Evolutionary conservation across 2,329 filamentous ascomycete genomes (phyloP), one percentile per base, ranked within the genome.

Genomic region (Apiospora saccharicola): DNA sequence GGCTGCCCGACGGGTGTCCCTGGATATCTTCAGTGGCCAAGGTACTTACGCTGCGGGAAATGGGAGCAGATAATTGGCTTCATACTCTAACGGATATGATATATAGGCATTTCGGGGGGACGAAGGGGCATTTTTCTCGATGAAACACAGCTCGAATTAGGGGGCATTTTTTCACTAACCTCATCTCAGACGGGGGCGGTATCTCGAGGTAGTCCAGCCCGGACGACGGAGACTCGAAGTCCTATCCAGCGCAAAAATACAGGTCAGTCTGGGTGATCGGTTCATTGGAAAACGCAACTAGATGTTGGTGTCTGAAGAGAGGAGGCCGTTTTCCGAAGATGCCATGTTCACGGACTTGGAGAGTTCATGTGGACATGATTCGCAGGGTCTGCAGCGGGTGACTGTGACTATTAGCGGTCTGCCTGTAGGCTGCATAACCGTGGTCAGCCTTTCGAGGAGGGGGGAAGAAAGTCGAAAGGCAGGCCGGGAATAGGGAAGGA

Each of bases 191-290:
- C 76, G 85, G 83, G 70, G 84, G 81, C 71, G 84, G 84, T 77
- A 89, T 84, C 71, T 87, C 86, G 79, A 89, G 84, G 78, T 88
- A 89, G 77, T 88, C 86, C 79, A 89, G 82, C 80, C 85, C 86
- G 77, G 83, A 81, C 81, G 87, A 84, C 81, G 87, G 86, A 80
- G 86, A 83, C 81, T 88, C 85, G 82, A 88, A 89, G 79, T 88
- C 87, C 86, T 89, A 83, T 80, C 84, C 77, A 75, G 80, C 74
- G 44, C 30, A 19, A 68, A 68, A 44, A 46, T 14, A n/a, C 41
- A 34, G 44, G 67, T 68, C 43, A 68, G 67, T 43, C 44, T 68
- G 10, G 12, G 26, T 22, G 37, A 3, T 26, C 46, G 67, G 46
- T 26, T 68, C 67, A 64, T 41, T 64, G 34, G 34, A 41, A 64